phyloP scores from a whole-genome alignment of 1,139 yeast genomes.

The Geotrichum bryndzae region DNA sequence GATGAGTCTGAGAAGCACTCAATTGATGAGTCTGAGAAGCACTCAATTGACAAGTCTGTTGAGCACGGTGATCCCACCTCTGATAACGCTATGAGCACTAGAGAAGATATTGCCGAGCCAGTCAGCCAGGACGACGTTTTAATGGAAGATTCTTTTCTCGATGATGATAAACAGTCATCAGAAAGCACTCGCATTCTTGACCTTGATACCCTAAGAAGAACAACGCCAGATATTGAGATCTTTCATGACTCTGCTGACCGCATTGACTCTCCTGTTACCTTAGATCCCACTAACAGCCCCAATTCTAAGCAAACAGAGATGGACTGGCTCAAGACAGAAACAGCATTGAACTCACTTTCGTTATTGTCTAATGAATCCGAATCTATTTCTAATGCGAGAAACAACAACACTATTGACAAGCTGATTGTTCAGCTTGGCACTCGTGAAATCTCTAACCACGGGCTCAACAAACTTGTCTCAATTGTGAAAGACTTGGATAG shows the following conservation, averaged over 20 bases:
- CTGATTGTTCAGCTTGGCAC: slow-evolving; percentile 1
- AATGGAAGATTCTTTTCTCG: not conserved
- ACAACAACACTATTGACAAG: not conserved
- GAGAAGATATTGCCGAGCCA: not conserved
- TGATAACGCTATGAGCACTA: not conserved
- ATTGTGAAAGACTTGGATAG: slow-evolving; percentile 6
- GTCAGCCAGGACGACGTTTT: not conserved
- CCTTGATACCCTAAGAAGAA: not conserved
- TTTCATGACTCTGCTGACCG: slow-evolving; percentile 2
- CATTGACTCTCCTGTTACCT: not conserved
- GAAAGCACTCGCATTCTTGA: not conserved
- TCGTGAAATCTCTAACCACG: slow-evolving; percentile 1
- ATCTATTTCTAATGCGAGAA: not conserved
- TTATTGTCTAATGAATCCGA: not conserved
- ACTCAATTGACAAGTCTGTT: not conserved
- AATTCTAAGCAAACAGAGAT: not conserved
- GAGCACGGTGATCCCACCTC: not conserved
- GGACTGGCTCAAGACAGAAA: slow-evolving; percentile 13
- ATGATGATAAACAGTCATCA: not conserved
- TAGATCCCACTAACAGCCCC: not conserved
- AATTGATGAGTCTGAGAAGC: not conserved
- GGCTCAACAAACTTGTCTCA: slow-evolving; percentile 6
- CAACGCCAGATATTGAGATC: slow-evolving; percentile 3
- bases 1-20: not conserved
- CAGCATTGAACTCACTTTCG: slow-evolving; percentile 5